Base-by-base conservation (phyloP, 225 moss, liverwort and hornwort genomes). In the Asterella californica region DNA sequence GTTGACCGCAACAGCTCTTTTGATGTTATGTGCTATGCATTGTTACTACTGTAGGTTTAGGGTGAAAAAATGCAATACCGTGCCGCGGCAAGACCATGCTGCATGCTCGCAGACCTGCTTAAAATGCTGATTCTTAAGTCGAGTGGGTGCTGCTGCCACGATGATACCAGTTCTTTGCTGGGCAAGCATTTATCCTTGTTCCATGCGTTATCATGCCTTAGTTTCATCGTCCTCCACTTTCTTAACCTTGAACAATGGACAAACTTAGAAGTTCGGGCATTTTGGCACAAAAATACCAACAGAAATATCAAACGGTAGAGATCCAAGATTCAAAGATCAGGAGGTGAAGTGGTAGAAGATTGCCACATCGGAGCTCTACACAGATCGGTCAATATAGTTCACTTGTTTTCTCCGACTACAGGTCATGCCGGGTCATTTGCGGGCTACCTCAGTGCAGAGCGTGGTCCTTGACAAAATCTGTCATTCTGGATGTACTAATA, bases 1-100 rank as follows among this genome's bases (percentile, higher is more conserved):
- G 59, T 42, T 78, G 25, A 60, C 32, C 33, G 42, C 66, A 30
- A 61, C 66, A 47, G 78, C 19, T 38, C 36, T 64, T 53, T 78
- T 78, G 46, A 47, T 27, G 29, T 36, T 38, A 32, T 76, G 27
- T 15, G 27, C 61, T 45, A 76, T 59, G 76, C 55, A 76, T 76
- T 62, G 59, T 61, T 60, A 48, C n/a, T 59, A 62, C 27, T 65
- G 65, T 65, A 64, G 78, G 78, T 78, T 48, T 78, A 78, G 78
- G 78, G 66, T 64, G 78, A 64, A 66, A 25, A 64, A 38, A 65
- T 42, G 64, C 78, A 64, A 18, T 62, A 38, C 59, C 76, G 62
- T 76, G 59, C 34, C 33, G 37, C 61, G 76, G 61, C 66, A 63
- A 76, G 30, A 48, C 27, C 22, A 61, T 61, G 60, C 66, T 54